Base-by-base conservation (phyloP, 352 stramenopile species). In the Globisporangium perplexum region DNA sequence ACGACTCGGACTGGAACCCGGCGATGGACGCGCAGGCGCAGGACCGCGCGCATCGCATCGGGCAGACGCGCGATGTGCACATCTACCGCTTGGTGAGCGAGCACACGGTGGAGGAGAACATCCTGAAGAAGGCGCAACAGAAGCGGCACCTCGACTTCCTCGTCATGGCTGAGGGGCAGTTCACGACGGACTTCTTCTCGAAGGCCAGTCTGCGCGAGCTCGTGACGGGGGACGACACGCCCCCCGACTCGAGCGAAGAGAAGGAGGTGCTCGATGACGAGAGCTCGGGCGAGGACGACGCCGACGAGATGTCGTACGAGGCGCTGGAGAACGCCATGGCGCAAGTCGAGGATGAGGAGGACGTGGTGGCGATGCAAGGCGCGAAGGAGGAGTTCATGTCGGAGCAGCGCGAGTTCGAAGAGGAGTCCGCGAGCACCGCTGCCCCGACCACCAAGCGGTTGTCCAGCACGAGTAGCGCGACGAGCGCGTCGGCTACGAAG, bases 71-170 rank as follows among this genome's bases (percentile, higher is more conserved):
- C 15, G 97, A 99, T 57, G 97, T 99, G 12, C 93, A 99, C 63
- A 99, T 99, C 46, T 99, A 99, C 67, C 84, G 97, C 1, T 75
- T 99, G 18, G 88, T 99, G 6, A 98, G 86, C 26, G 86, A 98
- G 53, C 85, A 97, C 63, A 98, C 97, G 1, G 96, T 99, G 35
- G 97, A 99, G 71, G 97, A 99, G 68, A 99, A 99, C 70, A 99
- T 99, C 59, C 64, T 99, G n/a, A 83, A 88, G n/a, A 99, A 99
- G 66, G 96, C 90, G 0, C 83, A 94, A 55, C 96, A 99, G 65
- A 99, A 99, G 73, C 82, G 92, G 1, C 96, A 99, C 55, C 75
- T 99, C 30, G 96, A 98, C 68, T 95, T 96, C 35, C 65, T 99
- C 5, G 94, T 93, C 17, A 89, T 97, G 74, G 72, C 68, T 31